phyloP scores from a whole-genome alignment of 2,329 filamentous ascomycete species.

The Sclerotinia spermophila region DNA sequence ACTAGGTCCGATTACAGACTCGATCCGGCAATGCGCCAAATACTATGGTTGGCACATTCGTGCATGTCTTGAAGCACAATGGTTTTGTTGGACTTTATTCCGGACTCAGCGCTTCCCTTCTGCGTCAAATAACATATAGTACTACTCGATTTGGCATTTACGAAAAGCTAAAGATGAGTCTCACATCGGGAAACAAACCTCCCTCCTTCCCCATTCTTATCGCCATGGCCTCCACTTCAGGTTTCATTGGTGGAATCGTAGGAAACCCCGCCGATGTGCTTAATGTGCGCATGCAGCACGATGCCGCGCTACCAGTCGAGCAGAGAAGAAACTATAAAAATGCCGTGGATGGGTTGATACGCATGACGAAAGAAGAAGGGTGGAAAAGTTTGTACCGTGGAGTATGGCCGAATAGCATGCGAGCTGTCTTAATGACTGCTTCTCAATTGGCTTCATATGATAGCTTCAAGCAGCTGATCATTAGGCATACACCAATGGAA shows the following conservation, averaged over 20 bases:
- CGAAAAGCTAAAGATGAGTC: conserved; percentile 79
- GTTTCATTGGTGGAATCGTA: conserved; percentile 81
- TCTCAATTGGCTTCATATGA: conserved; percentile 83
- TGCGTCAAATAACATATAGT: conserved; percentile 93
- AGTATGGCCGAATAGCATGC: conserved; percentile 75
- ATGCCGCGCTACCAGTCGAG: conserved; percentile 67
- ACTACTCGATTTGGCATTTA: conserved; percentile 96
- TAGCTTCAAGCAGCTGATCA: conserved; percentile 68
- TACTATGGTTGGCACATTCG: conserved; percentile 81
- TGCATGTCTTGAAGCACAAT: conserved; percentile 72
- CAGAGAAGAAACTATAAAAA: conserved; percentile 85
- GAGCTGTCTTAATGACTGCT: conserved; percentile 85
- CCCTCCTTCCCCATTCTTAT: conserved; percentile 75
- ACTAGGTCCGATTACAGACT: conserved; percentile 80
- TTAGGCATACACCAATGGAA: conserved; percentile 60
- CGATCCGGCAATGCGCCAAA: conserved; percentile 71
- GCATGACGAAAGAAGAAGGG: conserved; percentile 87
- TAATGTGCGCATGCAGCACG: conserved; percentile 98
- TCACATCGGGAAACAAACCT: conserved; percentile 49
- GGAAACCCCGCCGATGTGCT: conserved; percentile 95
- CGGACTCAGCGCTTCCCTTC: conserved; percentile 85
- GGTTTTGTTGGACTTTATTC: conserved; percentile 81
- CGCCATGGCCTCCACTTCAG: conserved; percentile 76
- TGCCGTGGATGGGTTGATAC: conserved; percentile 78
- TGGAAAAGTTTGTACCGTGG: conserved; percentile 73